These are phyloP conservation scores for Kodamaea nitidulidarum DNA, from an alignment of 805 yeast genomes.

Conservation along the genomic window DNA sequence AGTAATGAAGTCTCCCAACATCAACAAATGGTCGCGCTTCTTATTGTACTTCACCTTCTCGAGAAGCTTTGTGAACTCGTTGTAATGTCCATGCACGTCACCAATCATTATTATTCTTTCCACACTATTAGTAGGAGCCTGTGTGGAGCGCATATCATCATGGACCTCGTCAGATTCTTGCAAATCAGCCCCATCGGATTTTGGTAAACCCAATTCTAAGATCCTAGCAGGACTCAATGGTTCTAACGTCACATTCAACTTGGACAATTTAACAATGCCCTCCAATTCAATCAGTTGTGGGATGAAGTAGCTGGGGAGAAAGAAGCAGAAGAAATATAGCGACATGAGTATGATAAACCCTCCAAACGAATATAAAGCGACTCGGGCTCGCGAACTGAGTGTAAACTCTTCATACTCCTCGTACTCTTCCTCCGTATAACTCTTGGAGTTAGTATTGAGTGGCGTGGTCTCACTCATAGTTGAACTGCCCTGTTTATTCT, in stretches of 20 bases:
- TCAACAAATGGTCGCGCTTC: constrained; percentile 53
- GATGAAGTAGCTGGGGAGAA: constrained; percentile 31
- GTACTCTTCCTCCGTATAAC: constrained; percentile 15
- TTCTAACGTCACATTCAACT: constrained; percentile 20
- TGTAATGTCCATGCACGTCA: constrained; percentile 80
- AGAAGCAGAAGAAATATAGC: constrained; percentile 30
- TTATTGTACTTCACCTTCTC: constrained; percentile 44
- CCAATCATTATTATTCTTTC: constrained; percentile 69
- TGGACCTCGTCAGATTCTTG: constrained; percentile 1
- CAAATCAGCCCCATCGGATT: too few relatives aligned
- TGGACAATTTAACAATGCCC: constrained; percentile 23
- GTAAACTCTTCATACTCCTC: constrained; percentile 15
- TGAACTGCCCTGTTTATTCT: background rate
- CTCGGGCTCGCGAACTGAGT: constrained; percentile 13
- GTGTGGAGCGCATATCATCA: too few relatives aligned
- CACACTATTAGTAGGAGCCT: constrained; percentile 9
- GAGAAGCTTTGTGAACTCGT: constrained; percentile 52
- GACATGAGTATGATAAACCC: constrained; percentile 12
- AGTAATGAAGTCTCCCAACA: constrained; percentile 80
- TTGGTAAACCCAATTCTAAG: constrained; percentile 1
- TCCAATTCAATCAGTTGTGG: constrained; percentile 28
- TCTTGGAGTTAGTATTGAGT: constrained; percentile 3
- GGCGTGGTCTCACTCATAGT: constrained; percentile 14
- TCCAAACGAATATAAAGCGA: constrained; percentile 12
- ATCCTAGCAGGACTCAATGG: constrained; percentile 17